phyloP scores from a whole-genome alignment of 768 basidiomycete genomes.

The Kondoa subrosea region DNA sequence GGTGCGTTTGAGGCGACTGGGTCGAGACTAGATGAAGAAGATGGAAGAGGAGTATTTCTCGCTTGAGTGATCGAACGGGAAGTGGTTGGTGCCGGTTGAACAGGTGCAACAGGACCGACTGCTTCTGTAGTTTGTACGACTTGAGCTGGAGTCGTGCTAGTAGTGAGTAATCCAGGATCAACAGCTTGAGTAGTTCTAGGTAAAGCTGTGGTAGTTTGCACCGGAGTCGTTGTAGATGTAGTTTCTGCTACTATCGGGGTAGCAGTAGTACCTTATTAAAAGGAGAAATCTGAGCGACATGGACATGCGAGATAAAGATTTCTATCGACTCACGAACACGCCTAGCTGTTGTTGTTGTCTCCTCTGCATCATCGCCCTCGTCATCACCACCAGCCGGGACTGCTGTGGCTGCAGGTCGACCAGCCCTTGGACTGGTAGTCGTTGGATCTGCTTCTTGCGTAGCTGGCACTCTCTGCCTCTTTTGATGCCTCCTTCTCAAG shows the following conservation, averaged over 20 bases:
- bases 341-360: not conserved
- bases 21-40: slow-evolving; percentile 1
- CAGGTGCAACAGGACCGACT: not conserved
- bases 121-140: too few species aligned
- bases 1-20: slow-evolving; percentile 1
- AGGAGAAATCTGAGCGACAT: too few species aligned
- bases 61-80: too few species aligned
- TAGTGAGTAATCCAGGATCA: slow-evolving; percentile 22
- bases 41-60: not conserved
- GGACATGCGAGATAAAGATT: too few species aligned
- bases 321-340: not conserved
- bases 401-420: not conserved
- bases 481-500: not conserved
- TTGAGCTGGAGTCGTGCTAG: slow-evolving; percentile 22
- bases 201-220: not conserved
- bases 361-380: not conserved
- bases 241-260: too few species aligned
- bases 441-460: not conserved
- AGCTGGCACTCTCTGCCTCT: not conserved
- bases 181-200: not conserved
- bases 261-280: too few species aligned
- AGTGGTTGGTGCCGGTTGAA: too few species aligned
- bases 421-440: not conserved
- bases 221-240: not conserved
- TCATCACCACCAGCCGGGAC: not conserved